Base-by-base conservation (phyloP, 148 eudicot genomes). In the Pouteria glomerata region DNA sequence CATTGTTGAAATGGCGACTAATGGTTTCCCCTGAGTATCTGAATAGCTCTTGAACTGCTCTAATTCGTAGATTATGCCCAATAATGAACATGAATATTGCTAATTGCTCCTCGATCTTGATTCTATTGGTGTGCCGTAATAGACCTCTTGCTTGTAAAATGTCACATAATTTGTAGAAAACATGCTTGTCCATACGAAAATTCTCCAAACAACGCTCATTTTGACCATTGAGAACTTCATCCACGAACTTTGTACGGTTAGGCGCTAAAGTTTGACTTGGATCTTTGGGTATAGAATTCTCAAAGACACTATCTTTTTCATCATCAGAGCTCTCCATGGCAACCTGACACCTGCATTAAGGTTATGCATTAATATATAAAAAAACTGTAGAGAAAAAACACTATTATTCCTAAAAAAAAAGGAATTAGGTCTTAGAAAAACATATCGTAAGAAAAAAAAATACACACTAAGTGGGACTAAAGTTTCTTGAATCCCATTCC, bases 1-100 rank as follows among this genome's bases (percentile, higher is more conserved):
- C 85, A 73, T 73, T 82, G 80, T 82, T 79, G 69, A 82, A 82
- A 73, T 82, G 80, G 37, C 82, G 82, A 70, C 85, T 79, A 42
- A 82, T 82, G 72, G 85, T 82, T 75, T 82, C 82, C 39, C 85
- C 85, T 1, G 85, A 82, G 75, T 82, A 76, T 63, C 62, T 72
- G 63, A 82, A 82, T 42, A 76, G 73, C 44, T 82, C 82, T 73
- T 76, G 82, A 58, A 73, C 78, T 51, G 77, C 82, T 63, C 85
- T 70, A 76, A 74, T 82, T 44, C 85, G 72, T 63, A 72, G 69
- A 70, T 79, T 75, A 73, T 82, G 85, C 39, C 82, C 85, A 45
- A 82, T 50, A 30, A 79, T 82, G 58, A 72, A 78, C 82, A 82
- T 57, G 68, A 82, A 82, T 60, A 82, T 82, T 47, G 82, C 82